Evolutionary conservation across 2,329 filamentous ascomycete species (phyloP).

Genomic region (Magnaporthales sp.): DNA sequence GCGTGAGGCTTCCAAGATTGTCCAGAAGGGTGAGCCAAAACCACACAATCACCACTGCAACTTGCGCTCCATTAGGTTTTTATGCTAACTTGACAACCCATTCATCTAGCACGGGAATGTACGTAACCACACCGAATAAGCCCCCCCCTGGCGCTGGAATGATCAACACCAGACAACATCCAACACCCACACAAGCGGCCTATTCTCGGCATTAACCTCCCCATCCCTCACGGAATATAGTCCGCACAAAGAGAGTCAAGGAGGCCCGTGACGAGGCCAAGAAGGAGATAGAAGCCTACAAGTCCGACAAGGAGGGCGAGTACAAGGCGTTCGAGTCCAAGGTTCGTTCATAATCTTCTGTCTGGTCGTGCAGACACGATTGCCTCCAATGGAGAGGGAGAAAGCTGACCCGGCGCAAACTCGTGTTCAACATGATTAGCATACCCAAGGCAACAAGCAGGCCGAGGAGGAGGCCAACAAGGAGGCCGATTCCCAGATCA

Average conservation of each 20-base stretch:
- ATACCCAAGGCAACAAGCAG: conserved; percentile 79
- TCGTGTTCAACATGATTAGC: conserved; percentile 41
- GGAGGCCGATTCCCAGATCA: conserved; percentile 73
- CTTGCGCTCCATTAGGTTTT: background rate
- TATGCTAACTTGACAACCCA: conserved; percentile 19
- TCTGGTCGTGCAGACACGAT: background rate
- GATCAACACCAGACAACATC: background rate
- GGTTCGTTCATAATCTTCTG: conserved; percentile 24
- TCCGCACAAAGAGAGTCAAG: conserved; percentile 94
- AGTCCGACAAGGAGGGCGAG: conserved; percentile 81
- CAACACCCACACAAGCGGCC: background rate
- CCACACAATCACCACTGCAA: background rate
- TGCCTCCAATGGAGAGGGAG: background rate
- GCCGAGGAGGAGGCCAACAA: conserved; percentile 72
- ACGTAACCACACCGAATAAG: conserved; percentile 24
- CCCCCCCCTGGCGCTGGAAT: background rate
- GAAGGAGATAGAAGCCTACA: conserved; percentile 94
- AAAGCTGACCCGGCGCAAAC: conserved; percentile 9
- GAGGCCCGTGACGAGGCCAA: conserved; percentile 94
- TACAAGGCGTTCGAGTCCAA: conserved; percentile 88
- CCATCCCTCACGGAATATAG: conserved; percentile 28
- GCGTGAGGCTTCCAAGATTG: conserved; percentile 97
- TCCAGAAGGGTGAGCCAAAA: conserved; percentile 70
- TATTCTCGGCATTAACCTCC: conserved; percentile 16
- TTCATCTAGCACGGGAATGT: conserved; percentile 74